Percentiles rank a stretch among this genome's conserved stretches.
Evolutionary conservation across 2,329 filamentous ascomycete species (phyloP).

Genomic region (Trichoderma koningiopsis): DNA sequence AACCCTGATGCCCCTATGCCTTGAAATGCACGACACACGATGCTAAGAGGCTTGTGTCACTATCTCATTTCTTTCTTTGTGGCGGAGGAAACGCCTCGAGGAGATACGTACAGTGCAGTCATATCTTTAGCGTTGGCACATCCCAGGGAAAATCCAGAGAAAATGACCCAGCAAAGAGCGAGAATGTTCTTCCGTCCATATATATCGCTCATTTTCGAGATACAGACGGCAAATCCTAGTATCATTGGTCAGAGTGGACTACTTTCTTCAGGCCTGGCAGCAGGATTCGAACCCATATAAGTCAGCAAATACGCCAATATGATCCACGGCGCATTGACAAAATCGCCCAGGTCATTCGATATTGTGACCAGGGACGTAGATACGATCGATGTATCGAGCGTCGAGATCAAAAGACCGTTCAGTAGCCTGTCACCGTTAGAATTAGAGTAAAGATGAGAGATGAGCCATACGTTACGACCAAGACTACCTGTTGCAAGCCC

Average conservation of each 20-base stretch:
- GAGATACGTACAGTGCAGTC: constrained; percentile 50
- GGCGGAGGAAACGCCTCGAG: not conserved
- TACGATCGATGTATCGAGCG: constrained; percentile 60
- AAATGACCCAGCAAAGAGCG: constrained; percentile 55
- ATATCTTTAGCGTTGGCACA: constrained; percentile 55
- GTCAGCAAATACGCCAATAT: constrained; percentile 59
- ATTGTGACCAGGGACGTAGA: constrained; percentile 61
- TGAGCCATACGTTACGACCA: constrained; percentile 29
- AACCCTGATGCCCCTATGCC: constrained; percentile 63
- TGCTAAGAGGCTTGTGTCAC: constrained; percentile 43
- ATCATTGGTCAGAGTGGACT: constrained; percentile 23
- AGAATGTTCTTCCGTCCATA: constrained; percentile 57
- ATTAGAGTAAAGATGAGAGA: not conserved
- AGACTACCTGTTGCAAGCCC: constrained; percentile 22
- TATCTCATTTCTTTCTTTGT: not conserved
- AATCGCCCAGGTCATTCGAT: constrained; percentile 54
- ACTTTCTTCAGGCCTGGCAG: not conserved
- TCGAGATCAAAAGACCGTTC: constrained; percentile 57
- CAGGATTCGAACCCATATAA: constrained; percentile 51
- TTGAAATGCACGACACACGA: constrained; percentile 60
- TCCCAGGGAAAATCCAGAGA: constrained; percentile 57
- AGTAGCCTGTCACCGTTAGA: constrained; percentile 45
- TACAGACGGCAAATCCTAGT: constrained; percentile 57
- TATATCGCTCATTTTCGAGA: constrained; percentile 62
- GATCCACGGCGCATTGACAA: constrained; percentile 56